phyloP scores from a whole-genome alignment of 495 filamentous ascomycete species.

The Clavariopsis aquatica region DNA sequence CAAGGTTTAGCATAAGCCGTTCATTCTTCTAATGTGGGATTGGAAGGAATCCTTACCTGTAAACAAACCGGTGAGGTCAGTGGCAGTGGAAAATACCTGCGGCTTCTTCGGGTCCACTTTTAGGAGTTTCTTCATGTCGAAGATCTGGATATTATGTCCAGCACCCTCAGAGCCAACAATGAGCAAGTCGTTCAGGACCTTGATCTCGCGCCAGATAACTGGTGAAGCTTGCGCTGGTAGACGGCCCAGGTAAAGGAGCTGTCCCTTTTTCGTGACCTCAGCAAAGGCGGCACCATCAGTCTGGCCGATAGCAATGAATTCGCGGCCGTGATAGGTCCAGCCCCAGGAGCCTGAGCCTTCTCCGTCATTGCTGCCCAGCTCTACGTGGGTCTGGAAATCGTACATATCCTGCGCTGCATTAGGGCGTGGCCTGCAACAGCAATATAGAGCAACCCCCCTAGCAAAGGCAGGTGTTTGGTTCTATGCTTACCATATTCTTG shows the following conservation, averaged over 20 bases:
- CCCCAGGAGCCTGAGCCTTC: constrained; percentile 46
- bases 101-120: constrained; percentile 34
- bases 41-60: constrained; percentile 23
- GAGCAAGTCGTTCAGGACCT: constrained; percentile 16
- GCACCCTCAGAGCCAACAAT: constrained; percentile 27
- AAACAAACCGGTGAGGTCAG: constrained; percentile 42
- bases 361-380: constrained; percentile 20
- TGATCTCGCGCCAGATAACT: constrained; percentile 37
- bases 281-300: constrained; percentile 59
- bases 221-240: constrained; percentile 12
- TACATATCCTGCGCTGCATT: constrained; percentile 23
- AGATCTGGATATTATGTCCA: constrained; percentile 39
- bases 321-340: constrained; percentile 58
- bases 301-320: constrained; percentile 60
- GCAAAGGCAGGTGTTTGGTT: too few relatives aligned
- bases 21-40: too few relatives aligned
- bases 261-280: constrained; percentile 50
- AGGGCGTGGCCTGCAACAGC: not conserved
- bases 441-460: too few relatives aligned
- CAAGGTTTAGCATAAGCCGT: not conserved
- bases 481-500: constrained; percentile 22
- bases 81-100: constrained; percentile 41
- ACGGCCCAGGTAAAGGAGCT: constrained; percentile 57
- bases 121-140: constrained; percentile 43
- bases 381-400: constrained; percentile 24